Base-by-base conservation (phyloP, 257 asterid genomes). In the Parsonsia alboflavescens region DNA sequence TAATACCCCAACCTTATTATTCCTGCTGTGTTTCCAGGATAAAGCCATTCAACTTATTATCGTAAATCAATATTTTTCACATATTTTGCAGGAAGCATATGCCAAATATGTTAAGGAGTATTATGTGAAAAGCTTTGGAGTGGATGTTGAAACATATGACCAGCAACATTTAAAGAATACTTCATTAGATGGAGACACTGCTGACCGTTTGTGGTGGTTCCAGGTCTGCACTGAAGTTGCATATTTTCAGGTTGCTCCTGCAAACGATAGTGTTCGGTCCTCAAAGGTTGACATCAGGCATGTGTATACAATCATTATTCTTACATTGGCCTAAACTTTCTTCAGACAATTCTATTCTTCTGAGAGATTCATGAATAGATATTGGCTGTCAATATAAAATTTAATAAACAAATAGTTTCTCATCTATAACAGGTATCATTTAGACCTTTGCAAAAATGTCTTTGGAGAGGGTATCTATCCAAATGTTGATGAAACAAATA, bases 211-310 rank as follows among this genome's bases (percentile, higher is more conserved):
- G 84, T 94, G 99, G 99, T 94, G 99, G 99, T 94, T 92, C 91
- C 99, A 94, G 85, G 99, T 92, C 74, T 94, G 99, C 76, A 87
- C 98, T 0, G 99, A 94, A 83, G 99, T 94, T 76, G 99, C 99
- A 56, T 94, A 87, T 87, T 94, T 94, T 80, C 99, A 94, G 89
- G 93, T 89, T 78, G 98, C 99, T 26, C 99, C 99, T 39, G 68
- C 89, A 76, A 90, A 92, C 81, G 99, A 94, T 73, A 94, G 96
- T 77, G 83, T 94, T 78, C 96, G 99, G 71, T 94, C 99, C 11
- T 75, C 96, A 21, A 89, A 83, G 84, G 75, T 94, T 71, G 93
- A 92, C 73, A 80, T 88, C 69, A 90, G 91, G 99, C 81, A 87
- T 69, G 90, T 78, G 41, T 70, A 67, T 71, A 33, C 39, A 30